A percentile compares a stretch with the other conserved stretches of the same genome.
Evolutionary conservation across 1,284 basidiomycete genomes (phyloP).

Genomic region (Gymnopus androsaceus): DNA sequence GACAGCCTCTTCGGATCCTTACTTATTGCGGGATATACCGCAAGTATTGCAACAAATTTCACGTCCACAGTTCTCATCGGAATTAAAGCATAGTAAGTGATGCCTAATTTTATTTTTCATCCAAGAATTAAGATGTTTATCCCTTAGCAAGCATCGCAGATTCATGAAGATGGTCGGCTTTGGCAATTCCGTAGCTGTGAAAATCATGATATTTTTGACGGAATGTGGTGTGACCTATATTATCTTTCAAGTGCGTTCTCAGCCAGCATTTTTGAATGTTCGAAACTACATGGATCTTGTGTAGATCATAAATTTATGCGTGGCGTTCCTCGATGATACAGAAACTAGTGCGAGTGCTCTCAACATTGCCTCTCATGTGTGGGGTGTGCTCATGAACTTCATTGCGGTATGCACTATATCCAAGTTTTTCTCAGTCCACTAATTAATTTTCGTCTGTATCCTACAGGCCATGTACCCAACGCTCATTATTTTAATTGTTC

Average conservation of each 20-base stretch:
- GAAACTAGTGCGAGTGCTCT: neutral
- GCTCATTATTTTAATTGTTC: neutral
- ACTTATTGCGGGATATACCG: neutral
- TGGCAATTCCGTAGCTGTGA: neutral
- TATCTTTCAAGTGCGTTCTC: neutral
- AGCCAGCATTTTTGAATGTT: neutral
- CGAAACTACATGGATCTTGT: neutral
- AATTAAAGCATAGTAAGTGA: slow-evolving; percentile 8
- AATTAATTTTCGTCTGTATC: too few species aligned
- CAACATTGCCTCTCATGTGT: slow-evolving; percentile 6
- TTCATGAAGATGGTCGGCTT: neutral
- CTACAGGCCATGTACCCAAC: neutral
- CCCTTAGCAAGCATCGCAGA: neutral
- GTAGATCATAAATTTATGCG: neutral
- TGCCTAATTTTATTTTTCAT: neutral
- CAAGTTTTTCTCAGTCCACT: neutral
- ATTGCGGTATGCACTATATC: neutral
- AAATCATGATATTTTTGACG: slow-evolving; percentile 2
- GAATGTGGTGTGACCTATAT: neutral
- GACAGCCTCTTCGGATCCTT: slow-evolving; percentile 1
- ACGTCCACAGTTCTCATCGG: slow-evolving; percentile 3
- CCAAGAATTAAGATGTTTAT: neutral
- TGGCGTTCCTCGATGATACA: slow-evolving; percentile 1
- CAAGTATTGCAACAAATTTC: slow-evolving; percentile 3
- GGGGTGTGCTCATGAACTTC: slow-evolving; percentile 5